Base-by-base conservation (phyloP, 2,329 filamentous ascomycete species). In the Aspergillus sp. region DNA sequence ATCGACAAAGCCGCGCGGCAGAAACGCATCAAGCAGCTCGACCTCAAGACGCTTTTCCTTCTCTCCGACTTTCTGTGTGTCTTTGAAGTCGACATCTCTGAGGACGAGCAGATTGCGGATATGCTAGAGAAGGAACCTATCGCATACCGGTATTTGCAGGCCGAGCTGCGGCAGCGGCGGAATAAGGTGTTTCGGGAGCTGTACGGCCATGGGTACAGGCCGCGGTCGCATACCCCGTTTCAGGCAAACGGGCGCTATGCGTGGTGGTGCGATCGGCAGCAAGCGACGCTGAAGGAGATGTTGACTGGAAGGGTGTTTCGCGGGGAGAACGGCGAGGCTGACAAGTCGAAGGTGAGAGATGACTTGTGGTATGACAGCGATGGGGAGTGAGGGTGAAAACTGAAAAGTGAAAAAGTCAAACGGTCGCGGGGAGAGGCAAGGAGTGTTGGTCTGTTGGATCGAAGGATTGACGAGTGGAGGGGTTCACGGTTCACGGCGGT, bases 251-350 rank as follows among this genome's bases (percentile, higher is more conserved):
- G 55, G 5, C 49, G 55, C 2, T 41, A 38, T 20, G 43, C 55
- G 11, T 57, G 55, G 55, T 57, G 55, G 55, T 53, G 55, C 17
- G 55, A 57, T 38, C 13, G 30, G 2, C 43, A 57, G 15, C 49
- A 57, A n/a, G 44, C 44, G 5, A 49, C 11, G 3, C 53, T 53
- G 18, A 43, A 43, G 44, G 18, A 49, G 13, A 49, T 57, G 55
- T 9, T 57, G 24, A 53, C 43, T 2, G 55, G 55, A 26, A 22
- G 38, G 8, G 32, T 57, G 11, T 57, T 53, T 39, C 18, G 22
- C 6, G 15, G 34, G 38, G 26, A 12, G 34, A 30, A n/a, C 30
- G n/a, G 32, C 15, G 11, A 32, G 22, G 20, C 12, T 7, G 42
- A 8, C 17, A 32, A 11, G 38, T 15, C 24, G 15, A 44, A 52